phyloP scores from a whole-genome alignment of 176 grass and related monocot species.

The Raddia guianensis region DNA sequence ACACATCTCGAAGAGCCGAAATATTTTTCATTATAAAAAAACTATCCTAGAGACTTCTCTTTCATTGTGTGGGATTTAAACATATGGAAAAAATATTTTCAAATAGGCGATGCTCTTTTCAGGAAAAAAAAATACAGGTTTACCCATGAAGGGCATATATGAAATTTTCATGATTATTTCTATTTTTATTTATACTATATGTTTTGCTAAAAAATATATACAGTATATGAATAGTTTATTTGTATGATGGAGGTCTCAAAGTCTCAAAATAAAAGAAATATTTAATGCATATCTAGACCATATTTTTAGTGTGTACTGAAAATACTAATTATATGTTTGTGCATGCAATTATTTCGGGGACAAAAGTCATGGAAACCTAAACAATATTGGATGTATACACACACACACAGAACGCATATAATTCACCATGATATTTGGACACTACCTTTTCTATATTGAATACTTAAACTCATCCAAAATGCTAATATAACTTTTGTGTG shows the following conservation, averaged over 20 bases:
- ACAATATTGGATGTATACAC: not conserved
- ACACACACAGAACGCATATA: not conserved
- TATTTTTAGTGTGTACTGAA: not conserved
- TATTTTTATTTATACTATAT: not conserved
- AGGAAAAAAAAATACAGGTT: not conserved
- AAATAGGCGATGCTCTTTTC: no score
- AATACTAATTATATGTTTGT: not conserved
- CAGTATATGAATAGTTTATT: not conserved
- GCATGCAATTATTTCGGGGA: not conserved
- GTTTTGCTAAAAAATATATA: not conserved
- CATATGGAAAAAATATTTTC: no score
- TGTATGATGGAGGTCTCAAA: not conserved
- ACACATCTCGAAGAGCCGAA: no score
- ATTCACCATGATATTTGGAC: conserved; percentile 2
- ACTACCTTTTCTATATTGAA: not conserved
- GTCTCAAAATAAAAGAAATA: not conserved
- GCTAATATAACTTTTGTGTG: no score
- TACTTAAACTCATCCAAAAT: no score
- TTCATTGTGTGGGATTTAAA: no score
- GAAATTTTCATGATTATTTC: not conserved
- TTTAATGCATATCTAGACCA: not conserved
- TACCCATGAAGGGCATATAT: not conserved
- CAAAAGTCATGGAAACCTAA: not conserved
- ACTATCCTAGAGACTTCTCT: no score
- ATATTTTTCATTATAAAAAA: no score